phyloP scores from a whole-genome alignment of 441 rosid genomes.

The Adansonia rubrostipa region DNA sequence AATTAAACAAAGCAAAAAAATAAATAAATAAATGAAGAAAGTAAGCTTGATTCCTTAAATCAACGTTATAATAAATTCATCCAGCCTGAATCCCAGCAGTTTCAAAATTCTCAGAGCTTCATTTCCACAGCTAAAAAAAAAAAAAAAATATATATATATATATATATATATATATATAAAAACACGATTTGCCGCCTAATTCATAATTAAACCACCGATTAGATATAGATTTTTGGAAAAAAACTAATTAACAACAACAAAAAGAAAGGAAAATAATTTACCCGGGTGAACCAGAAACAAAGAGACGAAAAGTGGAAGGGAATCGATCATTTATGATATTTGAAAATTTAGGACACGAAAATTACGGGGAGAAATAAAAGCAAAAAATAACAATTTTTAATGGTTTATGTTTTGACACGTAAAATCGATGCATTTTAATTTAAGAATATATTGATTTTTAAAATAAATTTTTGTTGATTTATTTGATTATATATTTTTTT shows the following conservation, averaged over 20 bases:
- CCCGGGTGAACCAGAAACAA: slow-evolving; percentile 32
- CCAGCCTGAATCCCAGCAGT: neutral
- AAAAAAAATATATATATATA: neutral
- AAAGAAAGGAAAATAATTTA: slow-evolving; percentile 17
- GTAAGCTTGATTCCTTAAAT: neutral
- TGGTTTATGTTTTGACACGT: neutral
- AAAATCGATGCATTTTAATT: neutral
- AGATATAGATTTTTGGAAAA: neutral
- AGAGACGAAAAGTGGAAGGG: slow-evolving; percentile 2
- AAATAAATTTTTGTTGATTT: too few species aligned
- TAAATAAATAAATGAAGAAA: neutral
- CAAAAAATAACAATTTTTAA: neutral
- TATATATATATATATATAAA: neutral
- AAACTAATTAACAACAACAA: neutral
- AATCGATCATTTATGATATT: slow-evolving; percentile 19
- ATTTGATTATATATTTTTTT: neutral
- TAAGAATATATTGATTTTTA: neutral
- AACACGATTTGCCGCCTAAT: neutral
- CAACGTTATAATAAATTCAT: slow-evolving; percentile 12
- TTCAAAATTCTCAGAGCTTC: slow-evolving; percentile 23
- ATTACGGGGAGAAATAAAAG: neutral
- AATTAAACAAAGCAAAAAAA: neutral
- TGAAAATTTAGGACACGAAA: slow-evolving; percentile 6
- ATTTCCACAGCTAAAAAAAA: neutral
- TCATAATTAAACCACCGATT: neutral